These are phyloP conservation scores for Extremus antarcticus DNA, from an alignment of 495 filamentous ascomycete genomes.

Conservation along the genomic window DNA sequence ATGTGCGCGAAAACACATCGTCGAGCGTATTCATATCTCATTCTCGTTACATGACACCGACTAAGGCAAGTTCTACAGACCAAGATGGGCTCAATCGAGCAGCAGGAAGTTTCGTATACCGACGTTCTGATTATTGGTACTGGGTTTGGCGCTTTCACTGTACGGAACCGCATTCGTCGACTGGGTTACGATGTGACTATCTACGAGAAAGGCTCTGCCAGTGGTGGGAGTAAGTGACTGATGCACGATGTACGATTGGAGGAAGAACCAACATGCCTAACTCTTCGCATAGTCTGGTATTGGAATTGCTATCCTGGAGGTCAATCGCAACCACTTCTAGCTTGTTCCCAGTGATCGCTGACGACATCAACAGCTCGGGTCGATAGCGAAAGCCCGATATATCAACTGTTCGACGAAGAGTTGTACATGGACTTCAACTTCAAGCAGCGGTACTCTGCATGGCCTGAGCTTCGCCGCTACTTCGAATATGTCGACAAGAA, in stretches of 20 bases:
- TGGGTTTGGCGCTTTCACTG: neutral
- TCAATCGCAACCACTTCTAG: neutral
- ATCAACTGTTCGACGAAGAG: conserved; percentile 28
- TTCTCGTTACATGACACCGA: no score
- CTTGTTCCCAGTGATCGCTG: neutral
- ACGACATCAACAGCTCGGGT: conserved; percentile 21
- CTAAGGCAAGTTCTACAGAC: no score
- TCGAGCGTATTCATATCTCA: no score
- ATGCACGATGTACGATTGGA: neutral
- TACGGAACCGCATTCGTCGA: neutral
- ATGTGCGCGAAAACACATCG: no score
- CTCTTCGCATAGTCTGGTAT: conserved; percentile 20
- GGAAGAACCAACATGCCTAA: neutral
- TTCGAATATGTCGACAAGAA: conserved; percentile 26
- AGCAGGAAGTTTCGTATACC: neutral
- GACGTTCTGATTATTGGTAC: neutral
- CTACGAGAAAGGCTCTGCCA: neutral
- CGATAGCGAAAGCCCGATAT: conserved; percentile 27
- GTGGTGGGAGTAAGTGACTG: neutral
- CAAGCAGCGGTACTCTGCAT: conserved; percentile 25
- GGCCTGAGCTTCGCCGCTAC: conserved; percentile 24
- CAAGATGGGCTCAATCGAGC: neutral
- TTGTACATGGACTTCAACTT: conserved; percentile 29
- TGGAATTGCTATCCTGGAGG: conserved; percentile 30
- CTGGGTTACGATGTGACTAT: neutral